Evolutionary conservation across 225 moss, liverwort and hornwort genomes (phyloP).

Genomic region (Pleurozium schreberi): DNA sequence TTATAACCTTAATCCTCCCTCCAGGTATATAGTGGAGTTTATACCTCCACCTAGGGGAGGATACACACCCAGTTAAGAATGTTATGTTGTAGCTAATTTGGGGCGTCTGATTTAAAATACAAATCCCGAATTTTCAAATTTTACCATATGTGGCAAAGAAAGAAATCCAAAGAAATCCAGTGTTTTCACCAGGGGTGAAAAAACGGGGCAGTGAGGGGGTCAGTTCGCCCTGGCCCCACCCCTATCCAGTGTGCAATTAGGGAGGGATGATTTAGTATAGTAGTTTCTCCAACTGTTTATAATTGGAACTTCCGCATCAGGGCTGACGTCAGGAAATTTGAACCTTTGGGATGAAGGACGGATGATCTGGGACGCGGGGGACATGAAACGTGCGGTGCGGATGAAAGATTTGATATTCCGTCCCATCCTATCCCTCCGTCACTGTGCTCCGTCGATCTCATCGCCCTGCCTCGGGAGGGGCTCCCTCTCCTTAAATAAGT

Average conservation of each 20-base stretch:
- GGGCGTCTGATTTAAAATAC: too few species aligned
- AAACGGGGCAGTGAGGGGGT: too few species aligned
- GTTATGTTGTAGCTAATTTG: too few species aligned
- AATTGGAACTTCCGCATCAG: neutral
- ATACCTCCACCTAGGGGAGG: too few species aligned
- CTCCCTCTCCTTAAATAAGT: neutral
- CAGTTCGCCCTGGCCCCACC: too few species aligned
- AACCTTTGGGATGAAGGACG: neutral
- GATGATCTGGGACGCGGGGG: neutral
- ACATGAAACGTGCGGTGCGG: neutral
- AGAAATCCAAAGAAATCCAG: too few species aligned
- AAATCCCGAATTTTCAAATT: too few species aligned
- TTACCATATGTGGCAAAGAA: too few species aligned
- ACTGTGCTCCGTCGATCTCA: constrained; percentile 2
- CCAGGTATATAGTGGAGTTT: too few species aligned
- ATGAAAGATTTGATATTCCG: neutral
- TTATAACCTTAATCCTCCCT: too few species aligned
- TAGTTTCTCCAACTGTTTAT: neutral
- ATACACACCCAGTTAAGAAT: too few species aligned
- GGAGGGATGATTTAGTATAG: neutral
- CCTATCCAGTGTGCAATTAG: neutral
- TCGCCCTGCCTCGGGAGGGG: neutral
- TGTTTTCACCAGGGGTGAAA: too few species aligned
- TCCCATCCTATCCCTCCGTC: neutral
- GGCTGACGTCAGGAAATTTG: neutral